These are phyloP conservation scores for Nitzschia inconspicua DNA, from an alignment of 108 stramenopile genomes.

Conservation along the genomic window DNA sequence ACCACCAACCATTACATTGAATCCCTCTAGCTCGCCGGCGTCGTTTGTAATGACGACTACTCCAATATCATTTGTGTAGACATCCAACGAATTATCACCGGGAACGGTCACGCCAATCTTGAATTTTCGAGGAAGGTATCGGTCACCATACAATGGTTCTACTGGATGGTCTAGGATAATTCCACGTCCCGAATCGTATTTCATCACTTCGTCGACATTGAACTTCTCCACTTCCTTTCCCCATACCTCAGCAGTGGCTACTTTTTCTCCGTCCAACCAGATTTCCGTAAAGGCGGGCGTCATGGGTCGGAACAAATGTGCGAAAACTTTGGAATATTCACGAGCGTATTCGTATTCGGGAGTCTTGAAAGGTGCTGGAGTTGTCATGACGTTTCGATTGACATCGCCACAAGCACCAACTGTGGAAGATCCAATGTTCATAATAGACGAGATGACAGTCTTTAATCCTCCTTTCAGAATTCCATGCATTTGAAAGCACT, in stretches of 20 bases:
- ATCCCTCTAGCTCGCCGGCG: slow-evolving; percentile 78
- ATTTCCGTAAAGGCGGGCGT: slow-evolving; percentile 91
- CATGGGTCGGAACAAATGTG: slow-evolving; percentile 93
- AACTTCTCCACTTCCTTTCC: slow-evolving; percentile 67
- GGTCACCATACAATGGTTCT: slow-evolving; percentile 95
- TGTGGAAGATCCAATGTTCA: slow-evolving; percentile 94
- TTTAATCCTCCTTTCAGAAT: slow-evolving; percentile 95
- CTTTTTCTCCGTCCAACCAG: slow-evolving; percentile 97
- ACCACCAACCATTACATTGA: slow-evolving; percentile 96
- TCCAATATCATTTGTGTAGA: slow-evolving; percentile 98
- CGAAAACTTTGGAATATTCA: slow-evolving; percentile 86
- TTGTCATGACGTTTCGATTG: slow-evolving; percentile 93
- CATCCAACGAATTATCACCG: slow-evolving; percentile 94
- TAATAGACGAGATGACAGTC: slow-evolving; percentile 92
- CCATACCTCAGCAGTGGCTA: slow-evolving; percentile 90
- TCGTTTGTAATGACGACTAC: slow-evolving; percentile 78
- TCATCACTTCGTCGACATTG: slow-evolving; percentile 76
- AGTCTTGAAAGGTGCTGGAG: slow-evolving; percentile 88
- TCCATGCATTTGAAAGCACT: slow-evolving; percentile 98
- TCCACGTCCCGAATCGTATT: slow-evolving; percentile 82
- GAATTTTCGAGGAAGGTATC: slow-evolving; percentile 97
- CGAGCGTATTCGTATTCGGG: slow-evolving; percentile 78
- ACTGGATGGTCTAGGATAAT: slow-evolving; percentile 78
- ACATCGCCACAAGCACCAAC: slow-evolving; percentile 99
- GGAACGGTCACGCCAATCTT: slow-evolving; percentile 98